Conservation (phyloP, 176 grass and related monocot genomes). For the Raddia distichophylla region DNA sequence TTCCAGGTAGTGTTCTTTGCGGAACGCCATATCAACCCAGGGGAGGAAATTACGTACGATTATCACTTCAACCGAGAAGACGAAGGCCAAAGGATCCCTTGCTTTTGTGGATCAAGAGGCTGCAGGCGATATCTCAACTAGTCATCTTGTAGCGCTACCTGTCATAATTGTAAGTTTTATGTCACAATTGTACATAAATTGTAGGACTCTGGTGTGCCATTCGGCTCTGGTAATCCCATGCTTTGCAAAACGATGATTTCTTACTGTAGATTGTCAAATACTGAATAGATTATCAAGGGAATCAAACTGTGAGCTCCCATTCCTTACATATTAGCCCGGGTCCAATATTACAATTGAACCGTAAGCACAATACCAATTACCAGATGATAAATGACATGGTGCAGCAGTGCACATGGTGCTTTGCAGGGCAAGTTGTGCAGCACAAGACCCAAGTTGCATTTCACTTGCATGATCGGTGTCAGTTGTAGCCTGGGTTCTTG, state of each 20-base stretch:
- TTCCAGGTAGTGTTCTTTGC: slow-evolving; percentile 92
- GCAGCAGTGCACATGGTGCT: not conserved
- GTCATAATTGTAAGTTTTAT: not conserved
- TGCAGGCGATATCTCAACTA: slow-evolving; percentile 92
- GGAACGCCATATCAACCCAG: slow-evolving; percentile 87
- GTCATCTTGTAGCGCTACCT: not conserved
- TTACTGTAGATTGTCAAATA: too few species aligned
- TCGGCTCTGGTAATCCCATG: not conserved
- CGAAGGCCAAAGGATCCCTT: slow-evolving; percentile 82
- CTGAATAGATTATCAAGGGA: not conserved
- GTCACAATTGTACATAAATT: not conserved
- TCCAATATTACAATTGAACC: slow-evolving; percentile 63
- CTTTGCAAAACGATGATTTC: not conserved
- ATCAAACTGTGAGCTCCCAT: not conserved
- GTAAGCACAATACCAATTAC: not conserved
- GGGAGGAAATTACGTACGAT: slow-evolving; percentile 94
- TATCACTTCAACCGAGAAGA: slow-evolving; percentile 97
- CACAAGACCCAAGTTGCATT: not conserved
- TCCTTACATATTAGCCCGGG: slow-evolving; percentile 30
- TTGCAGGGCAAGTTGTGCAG: not conserved
- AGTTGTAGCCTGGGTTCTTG: slow-evolving; percentile 53
- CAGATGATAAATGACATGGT: slow-evolving; percentile 23
- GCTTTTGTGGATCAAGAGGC: slow-evolving; percentile 79
- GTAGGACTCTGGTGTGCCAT: not conserved
- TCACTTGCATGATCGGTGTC: not conserved